Percentiles rank a stretch among this genome's conserved stretches.
Evolutionary conservation across 495 filamentous ascomycete species (phyloP).

Genomic region (Trichocladium uniseriatum): DNA sequence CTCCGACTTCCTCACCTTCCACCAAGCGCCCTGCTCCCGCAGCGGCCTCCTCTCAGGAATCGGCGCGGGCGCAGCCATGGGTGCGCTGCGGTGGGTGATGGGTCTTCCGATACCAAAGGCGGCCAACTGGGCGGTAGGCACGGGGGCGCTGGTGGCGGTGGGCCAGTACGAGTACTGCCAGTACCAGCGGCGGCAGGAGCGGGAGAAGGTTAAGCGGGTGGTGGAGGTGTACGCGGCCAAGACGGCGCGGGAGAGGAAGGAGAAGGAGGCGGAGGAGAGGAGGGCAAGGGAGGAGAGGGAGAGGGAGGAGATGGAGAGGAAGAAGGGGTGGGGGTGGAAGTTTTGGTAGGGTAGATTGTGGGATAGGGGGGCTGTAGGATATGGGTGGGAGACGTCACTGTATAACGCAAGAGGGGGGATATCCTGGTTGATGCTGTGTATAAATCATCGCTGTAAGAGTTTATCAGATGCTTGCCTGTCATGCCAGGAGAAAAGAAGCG

Average conservation of each 20-base stretch:
- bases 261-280: conserved; percentile 35
- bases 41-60: conserved; percentile 78
- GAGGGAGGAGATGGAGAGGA: conserved; percentile 37
- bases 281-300: conserved; percentile 41
- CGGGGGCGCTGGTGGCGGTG: conserved; percentile 54
- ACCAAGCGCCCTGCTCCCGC: conserved; percentile 74
- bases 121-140: conserved; percentile 77
- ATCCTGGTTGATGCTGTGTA: too few species aligned
- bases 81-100: conserved; percentile 59
- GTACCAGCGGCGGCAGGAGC: conserved; percentile 57
- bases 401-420: too few species aligned
- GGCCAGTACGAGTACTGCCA: conserved; percentile 75
- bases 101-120: conserved; percentile 49
- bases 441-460: too few species aligned
- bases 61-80: conserved; percentile 61
- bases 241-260: conserved; percentile 43
- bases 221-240: conserved; percentile 71
- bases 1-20: conserved; percentile 61
- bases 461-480: too few species aligned
- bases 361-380: not conserved
- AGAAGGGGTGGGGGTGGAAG: conserved; percentile 36
- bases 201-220: conserved; percentile 66
- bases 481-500: too few species aligned
- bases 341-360: conserved; percentile 36
- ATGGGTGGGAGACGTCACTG: too few species aligned